phyloP scores from a whole-genome alignment of 306 rosid species.

The Erythrophleum fordii region DNA sequence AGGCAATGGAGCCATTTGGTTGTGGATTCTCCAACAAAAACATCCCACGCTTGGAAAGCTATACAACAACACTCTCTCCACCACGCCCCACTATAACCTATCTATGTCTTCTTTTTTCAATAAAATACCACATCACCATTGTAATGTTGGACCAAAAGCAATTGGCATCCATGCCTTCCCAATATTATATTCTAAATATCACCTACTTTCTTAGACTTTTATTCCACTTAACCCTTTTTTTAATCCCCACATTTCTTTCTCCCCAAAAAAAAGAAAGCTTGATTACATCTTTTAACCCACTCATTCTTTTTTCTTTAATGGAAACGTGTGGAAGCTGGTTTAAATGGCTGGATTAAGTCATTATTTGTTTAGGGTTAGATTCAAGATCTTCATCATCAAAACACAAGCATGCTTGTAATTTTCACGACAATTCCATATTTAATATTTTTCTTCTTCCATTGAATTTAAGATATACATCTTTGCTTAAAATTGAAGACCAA shows the following conservation, averaged over 20 bases:
- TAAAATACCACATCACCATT: background rate
- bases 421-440: background rate
- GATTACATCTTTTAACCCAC: background rate
- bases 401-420: background rate
- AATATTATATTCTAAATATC: background rate
- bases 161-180: background rate
- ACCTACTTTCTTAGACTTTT: background rate
- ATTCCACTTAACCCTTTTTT: too few species aligned
- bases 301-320: background rate
- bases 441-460: background rate
- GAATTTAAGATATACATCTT: background rate
- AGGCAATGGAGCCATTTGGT: slow-evolving; percentile 15
- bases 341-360: background rate
- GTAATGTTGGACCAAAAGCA: background rate
- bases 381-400: background rate
- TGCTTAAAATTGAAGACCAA: background rate
- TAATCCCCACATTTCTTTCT: background rate
- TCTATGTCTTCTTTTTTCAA: background rate
- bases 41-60: slow-evolving; percentile 20
- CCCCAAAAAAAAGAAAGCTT: background rate
- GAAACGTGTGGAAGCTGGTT: background rate
- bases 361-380: background rate
- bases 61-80: background rate
- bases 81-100: background rate
- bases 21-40: slow-evolving; percentile 15